Conservation (phyloP, 2,329 filamentous ascomycete species). For the Hortaea sp. region DNA sequence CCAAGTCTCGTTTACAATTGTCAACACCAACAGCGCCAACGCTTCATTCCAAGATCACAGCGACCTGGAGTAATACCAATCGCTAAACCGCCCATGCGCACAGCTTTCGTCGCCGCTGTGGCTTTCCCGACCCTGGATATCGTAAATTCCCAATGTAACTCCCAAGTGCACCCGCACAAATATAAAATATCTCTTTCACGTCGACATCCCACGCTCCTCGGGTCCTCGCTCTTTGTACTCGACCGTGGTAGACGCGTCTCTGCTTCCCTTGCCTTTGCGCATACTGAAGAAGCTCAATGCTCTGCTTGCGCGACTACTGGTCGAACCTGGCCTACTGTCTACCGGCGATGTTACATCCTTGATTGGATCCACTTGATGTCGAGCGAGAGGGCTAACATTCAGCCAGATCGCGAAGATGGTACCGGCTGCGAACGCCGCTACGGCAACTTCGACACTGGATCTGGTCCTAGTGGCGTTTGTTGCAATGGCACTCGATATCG, state of each 20-base stretch:
- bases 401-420: constrained; percentile 46
- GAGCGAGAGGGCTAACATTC: constrained; percentile 37
- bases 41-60: too few relatives aligned
- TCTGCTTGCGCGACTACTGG: constrained; percentile 20
- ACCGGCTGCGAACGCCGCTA: constrained; percentile 43
- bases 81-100: too few relatives aligned
- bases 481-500: constrained; percentile 41
- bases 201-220: not conserved
- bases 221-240: constrained; percentile 17
- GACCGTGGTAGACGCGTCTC: constrained; percentile 6
- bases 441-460: constrained; percentile 44
- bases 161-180: not conserved
- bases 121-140: not conserved
- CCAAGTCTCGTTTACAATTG: too few relatives aligned
- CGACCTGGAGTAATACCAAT: too few relatives aligned
- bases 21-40: too few relatives aligned
- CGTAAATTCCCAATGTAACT: not conserved
- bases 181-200: not conserved
- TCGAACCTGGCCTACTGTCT: constrained; percentile 14
- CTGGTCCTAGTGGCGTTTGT: constrained; percentile 30
- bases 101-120: not conserved
- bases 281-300: constrained; percentile 23
- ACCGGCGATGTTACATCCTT: constrained; percentile 6
- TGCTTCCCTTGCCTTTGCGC: constrained; percentile 14
- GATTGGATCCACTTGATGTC: constrained; percentile 36